Percentiles rank a stretch among this genome's conserved stretches.
Conservation (phyloP, 805 yeast species). For the Yueomyces sinensis region DNA sequence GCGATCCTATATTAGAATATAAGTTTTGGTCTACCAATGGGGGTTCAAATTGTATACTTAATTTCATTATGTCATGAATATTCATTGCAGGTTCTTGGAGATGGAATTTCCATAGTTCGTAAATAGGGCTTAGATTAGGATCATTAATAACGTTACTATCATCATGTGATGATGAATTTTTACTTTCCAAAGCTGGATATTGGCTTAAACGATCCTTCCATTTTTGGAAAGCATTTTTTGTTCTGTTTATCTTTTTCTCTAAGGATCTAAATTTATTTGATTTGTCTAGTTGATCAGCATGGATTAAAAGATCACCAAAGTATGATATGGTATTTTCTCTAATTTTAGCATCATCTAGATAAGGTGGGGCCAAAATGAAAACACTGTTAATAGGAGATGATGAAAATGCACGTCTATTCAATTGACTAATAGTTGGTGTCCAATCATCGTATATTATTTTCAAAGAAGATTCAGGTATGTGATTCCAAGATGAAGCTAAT, state of each 20-base stretch:
- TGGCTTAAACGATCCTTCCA: slow-evolving; percentile 60
- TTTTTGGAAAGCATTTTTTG: slow-evolving; percentile 59
- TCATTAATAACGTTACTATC: slow-evolving; percentile 2
- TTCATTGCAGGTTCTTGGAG: slow-evolving; percentile 28
- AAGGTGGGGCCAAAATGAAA: slow-evolving; percentile 73
- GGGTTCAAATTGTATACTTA: slow-evolving; percentile 55
- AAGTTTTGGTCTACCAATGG: slow-evolving; percentile 22
- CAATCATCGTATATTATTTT: slow-evolving; percentile 63
- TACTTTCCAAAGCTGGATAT: slow-evolving; percentile 1
- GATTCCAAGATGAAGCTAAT: slow-evolving; percentile 60
- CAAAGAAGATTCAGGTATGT: slow-evolving; percentile 45
- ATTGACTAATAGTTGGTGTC: slow-evolving; percentile 86
- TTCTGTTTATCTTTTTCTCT: slow-evolving; percentile 51
- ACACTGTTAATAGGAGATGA: slow-evolving; percentile 41
- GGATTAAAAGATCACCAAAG: slow-evolving; percentile 71
- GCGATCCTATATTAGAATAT: slow-evolving; percentile 27
- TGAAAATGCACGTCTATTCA: slow-evolving; percentile 60
- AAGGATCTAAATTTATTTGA: slow-evolving; percentile 30
- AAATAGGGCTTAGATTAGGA: slow-evolving; percentile 14
- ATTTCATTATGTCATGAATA: slow-evolving; percentile 43
- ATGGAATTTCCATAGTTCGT: slow-evolving; percentile 20
- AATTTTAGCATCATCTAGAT: slow-evolving; percentile 64
- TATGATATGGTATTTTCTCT: slow-evolving; percentile 75
- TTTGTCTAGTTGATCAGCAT: slow-evolving; percentile 17
- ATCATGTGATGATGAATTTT: slow-evolving; percentile 10